A percentile compares a stretch with the other conserved stretches of the same genome.
These are phyloP conservation scores for Francoa sonchifolia DNA, from an alignment of 441 rosid species.

Conservation along the genomic window DNA sequence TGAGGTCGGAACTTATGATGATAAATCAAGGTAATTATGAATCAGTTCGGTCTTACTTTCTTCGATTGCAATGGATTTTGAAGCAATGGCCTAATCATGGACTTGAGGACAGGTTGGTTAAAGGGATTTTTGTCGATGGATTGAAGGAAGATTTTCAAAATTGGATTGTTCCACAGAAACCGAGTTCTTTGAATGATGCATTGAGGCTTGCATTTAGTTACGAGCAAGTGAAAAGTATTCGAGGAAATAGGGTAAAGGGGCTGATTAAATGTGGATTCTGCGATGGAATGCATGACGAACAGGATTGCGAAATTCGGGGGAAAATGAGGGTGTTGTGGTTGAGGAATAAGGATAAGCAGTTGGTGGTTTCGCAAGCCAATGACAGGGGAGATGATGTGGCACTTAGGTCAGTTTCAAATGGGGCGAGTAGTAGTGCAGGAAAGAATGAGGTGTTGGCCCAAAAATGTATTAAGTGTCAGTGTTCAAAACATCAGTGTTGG, in stretches of 20 bases:
- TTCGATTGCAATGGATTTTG: constrained; percentile 27
- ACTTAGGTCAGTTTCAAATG: not conserved
- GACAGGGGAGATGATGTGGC: not conserved
- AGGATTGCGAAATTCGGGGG: constrained; percentile 7
- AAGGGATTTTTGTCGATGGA: constrained; percentile 23
- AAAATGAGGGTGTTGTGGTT: constrained; percentile 21
- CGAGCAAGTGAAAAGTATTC: constrained; percentile 18
- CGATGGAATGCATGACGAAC: constrained; percentile 18
- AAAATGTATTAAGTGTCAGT: no score
- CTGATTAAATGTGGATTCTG: constrained; percentile 21
- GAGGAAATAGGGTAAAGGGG: not conserved
- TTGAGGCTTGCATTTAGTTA: constrained; percentile 22
- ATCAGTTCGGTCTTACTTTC: constrained; percentile 23
- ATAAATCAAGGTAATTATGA: constrained; percentile 20
- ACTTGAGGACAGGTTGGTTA: constrained; percentile 15
- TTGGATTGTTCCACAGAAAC: constrained; percentile 21
- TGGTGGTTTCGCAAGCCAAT: not conserved
- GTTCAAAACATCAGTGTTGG: constrained; percentile 28
- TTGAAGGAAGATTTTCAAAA: constrained; percentile 13
- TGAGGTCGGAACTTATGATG: constrained; percentile 16
- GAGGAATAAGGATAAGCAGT: constrained; percentile 3
- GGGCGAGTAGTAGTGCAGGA: constrained; percentile 1
- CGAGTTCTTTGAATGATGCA: constrained; percentile 18
- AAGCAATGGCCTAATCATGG: constrained; percentile 21
- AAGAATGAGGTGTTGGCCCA: constrained; percentile 14